Base-by-base conservation (phyloP, 768 basidiomycete species). In the Lepiota brunneoincarnata region DNA sequence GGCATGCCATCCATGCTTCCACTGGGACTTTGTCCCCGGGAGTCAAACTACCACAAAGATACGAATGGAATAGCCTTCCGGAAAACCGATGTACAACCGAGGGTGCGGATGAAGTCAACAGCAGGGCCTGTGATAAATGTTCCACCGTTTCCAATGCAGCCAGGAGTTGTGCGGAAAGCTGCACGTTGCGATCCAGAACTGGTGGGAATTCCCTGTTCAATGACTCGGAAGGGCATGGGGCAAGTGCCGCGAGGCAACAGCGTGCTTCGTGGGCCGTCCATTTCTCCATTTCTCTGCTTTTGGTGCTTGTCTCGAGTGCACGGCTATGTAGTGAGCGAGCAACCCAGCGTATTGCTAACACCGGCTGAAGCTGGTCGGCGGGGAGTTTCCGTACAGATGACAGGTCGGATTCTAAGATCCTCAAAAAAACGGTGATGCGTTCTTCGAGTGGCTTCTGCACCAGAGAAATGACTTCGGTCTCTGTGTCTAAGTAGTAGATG, bases 231-330 rank as follows among this genome's bases (percentile, higher is more conserved):
- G 66, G 45, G 65, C 69, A 67, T 28, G 46, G 38, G 38, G 56
- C 49, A 65, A 83, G 82, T 28, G 82, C 72, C 0, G 79, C 71
- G 39, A 91, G 73, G 62, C 89, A 75, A 24, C 79, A 81, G 2
- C 63, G 72, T 3, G 80, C 85, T 64, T 93, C 90, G 4, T 67
- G 69, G 56, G 67, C 73, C 0, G 83, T 86, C 90, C 90, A 93
- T 21, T 79, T 73, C 63, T 89, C 89, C 58, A 75, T 76, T 55
- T 84, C 79, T 37, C 81, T 77, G n/a, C 81, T 84, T 61, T 76
- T 81, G 56, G 71, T 81, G 15, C 67, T 63, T 0, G 70, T 74
- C 60, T 82, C 84, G 46, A 73, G 58, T 21, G 82, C 79, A 15
- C 87, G 79, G 6, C 58, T 56, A 51, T 83, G 74, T 40, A 88